Conservation (phyloP, 2,329 filamentous ascomycete species). For the Claviceps sp. region DNA sequence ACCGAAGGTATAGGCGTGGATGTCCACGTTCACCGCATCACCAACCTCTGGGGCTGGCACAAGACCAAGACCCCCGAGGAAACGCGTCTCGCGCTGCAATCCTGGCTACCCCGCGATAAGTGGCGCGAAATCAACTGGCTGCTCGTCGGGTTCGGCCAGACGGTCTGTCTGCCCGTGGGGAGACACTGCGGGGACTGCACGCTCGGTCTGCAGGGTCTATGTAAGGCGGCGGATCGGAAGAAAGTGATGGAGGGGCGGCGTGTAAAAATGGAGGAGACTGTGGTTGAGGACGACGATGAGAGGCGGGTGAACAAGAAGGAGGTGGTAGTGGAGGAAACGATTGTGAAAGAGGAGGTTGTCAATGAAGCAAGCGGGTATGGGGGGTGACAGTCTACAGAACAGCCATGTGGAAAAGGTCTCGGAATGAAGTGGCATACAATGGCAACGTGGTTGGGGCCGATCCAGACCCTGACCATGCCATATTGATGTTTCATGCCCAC, state of each 20-base stretch:
- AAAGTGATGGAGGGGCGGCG: conserved; percentile 47
- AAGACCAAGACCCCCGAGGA: conserved; percentile 70
- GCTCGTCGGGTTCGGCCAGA: conserved; percentile 80
- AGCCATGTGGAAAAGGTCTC: too few relatives aligned
- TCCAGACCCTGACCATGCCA: too few relatives aligned
- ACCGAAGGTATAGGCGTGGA: conserved; percentile 79
- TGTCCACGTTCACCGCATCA: conserved; percentile 89
- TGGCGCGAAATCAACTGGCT: conserved; percentile 91
- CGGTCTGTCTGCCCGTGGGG: conserved; percentile 68
- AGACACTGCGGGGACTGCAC: conserved; percentile 77
- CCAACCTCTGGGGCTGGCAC: conserved; percentile 89
- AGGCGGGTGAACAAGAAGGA: conserved; percentile 11
- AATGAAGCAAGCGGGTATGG: not conserved
- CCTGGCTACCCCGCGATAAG: conserved; percentile 69
- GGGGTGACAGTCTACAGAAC: too few relatives aligned
- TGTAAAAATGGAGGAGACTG: conserved; percentile 17
- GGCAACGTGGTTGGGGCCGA: too few relatives aligned
- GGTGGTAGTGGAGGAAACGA: conserved; percentile 10
- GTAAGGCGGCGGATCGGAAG: conserved; percentile 54
- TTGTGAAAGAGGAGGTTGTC: conserved; percentile 11
- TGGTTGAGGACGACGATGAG: conserved; percentile 13
- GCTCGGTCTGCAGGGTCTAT: conserved; percentile 62
- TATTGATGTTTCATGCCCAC: too few relatives aligned
- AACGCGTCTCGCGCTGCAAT: conserved; percentile 60
- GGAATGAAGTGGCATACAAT: too few relatives aligned